Evolutionary conservation across 257 asterid genomes (phyloP).

Genomic region (Capsicum baccatum): DNA sequence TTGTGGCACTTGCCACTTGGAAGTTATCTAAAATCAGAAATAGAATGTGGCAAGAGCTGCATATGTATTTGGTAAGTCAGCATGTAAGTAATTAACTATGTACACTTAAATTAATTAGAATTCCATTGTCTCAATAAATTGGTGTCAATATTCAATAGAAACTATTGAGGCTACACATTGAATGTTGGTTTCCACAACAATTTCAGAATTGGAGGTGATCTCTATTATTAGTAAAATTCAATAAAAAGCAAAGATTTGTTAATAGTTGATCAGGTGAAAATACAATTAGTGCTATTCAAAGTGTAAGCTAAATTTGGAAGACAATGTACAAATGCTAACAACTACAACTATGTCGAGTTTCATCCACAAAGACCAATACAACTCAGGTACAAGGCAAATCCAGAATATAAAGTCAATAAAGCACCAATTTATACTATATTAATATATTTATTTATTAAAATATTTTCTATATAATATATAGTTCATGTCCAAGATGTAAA

Average conservation of each 20-base stretch:
- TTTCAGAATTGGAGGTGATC: background rate
- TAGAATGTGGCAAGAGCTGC: background rate
- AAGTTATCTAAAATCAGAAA: conserved; percentile 3
- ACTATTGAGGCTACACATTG: too few relatives aligned
- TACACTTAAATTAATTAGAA: conserved; percentile 15
- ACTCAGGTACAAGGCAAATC: conserved; percentile 16
- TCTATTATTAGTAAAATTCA: background rate
- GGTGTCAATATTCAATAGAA: background rate
- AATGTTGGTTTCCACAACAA: background rate
- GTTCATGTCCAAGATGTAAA: background rate
- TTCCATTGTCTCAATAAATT: background rate
- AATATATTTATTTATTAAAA: background rate
- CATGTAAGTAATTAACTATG: background rate
- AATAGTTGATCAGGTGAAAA: conserved; percentile 10
- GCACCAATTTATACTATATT: background rate
- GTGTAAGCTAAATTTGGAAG: background rate
- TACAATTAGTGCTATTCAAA: background rate
- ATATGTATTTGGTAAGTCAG: background rate
- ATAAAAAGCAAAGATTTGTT: background rate
- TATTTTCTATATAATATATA: background rate
- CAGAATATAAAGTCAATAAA: background rate
- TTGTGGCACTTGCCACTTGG: background rate
- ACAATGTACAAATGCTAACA: background rate
- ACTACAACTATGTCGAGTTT: background rate
- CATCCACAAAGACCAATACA: background rate